Base-by-base conservation (phyloP, 164 flowering plant genomes). In the Piper longum region DNA sequence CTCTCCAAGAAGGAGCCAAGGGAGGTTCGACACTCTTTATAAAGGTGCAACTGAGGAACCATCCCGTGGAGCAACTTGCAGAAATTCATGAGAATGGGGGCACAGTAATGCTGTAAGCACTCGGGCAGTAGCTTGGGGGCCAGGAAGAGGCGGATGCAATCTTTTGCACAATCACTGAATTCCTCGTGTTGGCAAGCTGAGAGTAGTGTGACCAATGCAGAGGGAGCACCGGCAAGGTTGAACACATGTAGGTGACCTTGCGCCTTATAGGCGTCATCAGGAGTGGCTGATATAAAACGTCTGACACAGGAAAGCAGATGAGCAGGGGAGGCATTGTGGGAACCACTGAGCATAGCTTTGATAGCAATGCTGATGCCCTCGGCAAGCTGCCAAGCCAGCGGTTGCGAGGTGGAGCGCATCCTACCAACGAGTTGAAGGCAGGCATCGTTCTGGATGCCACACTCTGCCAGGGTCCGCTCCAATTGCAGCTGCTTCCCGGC, bases 381-480 rank as follows among this genome's bases (percentile, higher is more conserved):
- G 0, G 81, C 74, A 2, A 83, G 62, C 70, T 80, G 83, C 92
- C 96, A 91, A 2, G 85, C 78, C 40, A 63, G 65, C 0, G 95
- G 95, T 68, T 79, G 76, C 40, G 67, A 77, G 0, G 95, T 86
- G 71, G 92, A 84, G 62, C 91, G 72, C 88, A 91, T 81, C 40
- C 92, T 69, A 6, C 92, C 92, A 0, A 89, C 92, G 66, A 89
- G 65, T 3, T 89, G 85, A 16, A 91, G 80, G 0, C 75, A 72
- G 0, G 91, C 83, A 51, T 91, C 96, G 26, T 86, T 85, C 61
- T 81, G 67, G 4, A 91, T 70, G 4, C 59, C 48, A 36, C 81
- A 89, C 0, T 83, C 84, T 0, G 72, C 77, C 1, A 91, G 77
- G 1, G 85, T 63, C 17, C 79, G 78, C 43, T 83, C 87, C 74